Conservation (phyloP, 345 rosid genomes). For the Hibiscus mutabilis region DNA sequence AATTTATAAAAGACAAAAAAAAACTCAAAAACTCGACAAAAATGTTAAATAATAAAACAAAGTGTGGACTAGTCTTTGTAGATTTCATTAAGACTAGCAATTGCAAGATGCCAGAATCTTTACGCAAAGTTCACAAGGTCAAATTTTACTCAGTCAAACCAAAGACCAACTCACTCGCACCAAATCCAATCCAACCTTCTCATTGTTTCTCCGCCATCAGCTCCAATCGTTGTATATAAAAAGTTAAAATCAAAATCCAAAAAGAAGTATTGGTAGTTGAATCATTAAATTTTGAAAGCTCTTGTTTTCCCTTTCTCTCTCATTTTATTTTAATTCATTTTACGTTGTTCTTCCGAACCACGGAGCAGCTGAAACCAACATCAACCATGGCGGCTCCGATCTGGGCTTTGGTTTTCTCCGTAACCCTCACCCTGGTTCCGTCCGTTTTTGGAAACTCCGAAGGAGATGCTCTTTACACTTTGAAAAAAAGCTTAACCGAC, state of each 20-base stretch:
- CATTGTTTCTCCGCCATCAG: background rate
- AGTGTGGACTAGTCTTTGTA: background rate
- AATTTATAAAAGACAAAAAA: no score
- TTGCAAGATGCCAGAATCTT: background rate
- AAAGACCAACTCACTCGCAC: background rate
- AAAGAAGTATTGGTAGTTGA: background rate
- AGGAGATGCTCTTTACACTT: conserved; percentile 80
- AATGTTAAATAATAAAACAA: no score
- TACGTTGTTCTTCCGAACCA: conserved; percentile 7
- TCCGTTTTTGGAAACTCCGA: conserved; percentile 59
- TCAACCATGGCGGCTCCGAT: conserved; percentile 42
- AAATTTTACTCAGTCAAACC: background rate
- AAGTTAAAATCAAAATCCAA: no score
- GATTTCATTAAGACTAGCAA: background rate
- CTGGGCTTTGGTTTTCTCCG: conserved; percentile 29
- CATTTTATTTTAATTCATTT: conserved; percentile 7
- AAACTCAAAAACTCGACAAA: no score
- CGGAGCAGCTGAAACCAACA: conserved; percentile 6
- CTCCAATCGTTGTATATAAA: background rate
- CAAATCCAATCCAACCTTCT: background rate
- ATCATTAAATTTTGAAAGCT: background rate
- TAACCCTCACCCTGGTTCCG: conserved; percentile 22
- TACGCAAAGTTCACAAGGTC: background rate
- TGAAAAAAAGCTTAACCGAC: conserved; percentile 63
- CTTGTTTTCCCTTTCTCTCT: background rate